Evolutionary conservation across 352 stramenopile species (phyloP).

Genomic region (Phytopythium delawarense): DNA sequence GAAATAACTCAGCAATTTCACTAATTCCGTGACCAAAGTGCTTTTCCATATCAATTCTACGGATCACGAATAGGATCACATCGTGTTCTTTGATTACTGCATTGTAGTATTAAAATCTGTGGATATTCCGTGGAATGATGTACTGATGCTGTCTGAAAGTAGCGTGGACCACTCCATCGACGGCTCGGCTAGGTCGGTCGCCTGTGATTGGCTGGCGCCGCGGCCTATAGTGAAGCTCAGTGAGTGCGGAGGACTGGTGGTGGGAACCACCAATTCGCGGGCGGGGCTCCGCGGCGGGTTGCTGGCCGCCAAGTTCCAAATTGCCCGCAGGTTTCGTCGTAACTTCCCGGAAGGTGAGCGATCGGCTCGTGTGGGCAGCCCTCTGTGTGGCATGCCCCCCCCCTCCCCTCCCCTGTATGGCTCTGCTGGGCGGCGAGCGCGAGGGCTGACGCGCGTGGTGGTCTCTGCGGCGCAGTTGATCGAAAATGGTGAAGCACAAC

Average conservation of each 20-base stretch:
- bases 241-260: constrained; percentile 60
- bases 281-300: constrained; percentile 27
- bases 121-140: no score
- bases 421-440: background rate
- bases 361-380: no score
- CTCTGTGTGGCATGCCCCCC: background rate
- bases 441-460: constrained; percentile 3
- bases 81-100: no score
- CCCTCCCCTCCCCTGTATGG: background rate
- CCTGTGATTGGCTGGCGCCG: constrained; percentile 41
- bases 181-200: background rate
- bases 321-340: constrained; percentile 87
- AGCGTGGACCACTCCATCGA: constrained; percentile 9
- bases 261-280: constrained; percentile 78
- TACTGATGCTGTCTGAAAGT: no score
- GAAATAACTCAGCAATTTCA: no score
- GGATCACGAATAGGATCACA: no score
- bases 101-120: no score
- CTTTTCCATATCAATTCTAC: no score
- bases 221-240: constrained; percentile 50
- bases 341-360: constrained; percentile 72
- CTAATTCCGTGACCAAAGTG: no score
- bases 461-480: constrained; percentile 32
- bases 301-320: constrained; percentile 79
- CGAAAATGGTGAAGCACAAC: constrained; percentile 99